Percentiles rank a stretch among this genome's conserved stretches.
Evolutionary conservation across 306 rosid species (phyloP).

Genomic region (Ammopiptanthus mongolicus): DNA sequence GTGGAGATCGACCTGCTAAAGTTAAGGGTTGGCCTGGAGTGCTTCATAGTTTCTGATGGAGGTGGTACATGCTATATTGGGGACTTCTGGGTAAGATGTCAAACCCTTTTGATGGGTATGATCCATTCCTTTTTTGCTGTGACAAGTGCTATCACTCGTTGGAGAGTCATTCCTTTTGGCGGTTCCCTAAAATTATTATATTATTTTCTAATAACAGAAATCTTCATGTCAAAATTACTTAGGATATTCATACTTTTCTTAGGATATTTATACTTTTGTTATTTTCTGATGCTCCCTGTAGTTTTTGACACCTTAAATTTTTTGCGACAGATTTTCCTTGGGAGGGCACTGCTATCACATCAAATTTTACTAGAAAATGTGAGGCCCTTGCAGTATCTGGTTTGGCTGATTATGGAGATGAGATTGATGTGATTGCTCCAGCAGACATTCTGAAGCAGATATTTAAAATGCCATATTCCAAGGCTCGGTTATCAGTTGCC

Average conservation of each 20-base stretch:
- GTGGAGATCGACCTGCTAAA: too few species aligned
- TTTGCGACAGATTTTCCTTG: conserved; percentile 66
- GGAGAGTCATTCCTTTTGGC: background rate
- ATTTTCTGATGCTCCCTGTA: conserved; percentile 19
- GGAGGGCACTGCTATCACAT: conserved; percentile 68
- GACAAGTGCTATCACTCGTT: background rate
- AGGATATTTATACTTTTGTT: background rate
- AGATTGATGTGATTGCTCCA: conserved; percentile 92
- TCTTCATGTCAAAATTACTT: background rate
- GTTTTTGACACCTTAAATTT: conserved; percentile 11
- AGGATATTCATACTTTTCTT: background rate
- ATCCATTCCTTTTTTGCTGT: background rate
- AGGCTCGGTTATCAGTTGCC: conserved; percentile 83
- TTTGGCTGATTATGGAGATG: conserved; percentile 90
- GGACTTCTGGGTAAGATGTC: background rate
- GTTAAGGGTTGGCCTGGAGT: background rate
- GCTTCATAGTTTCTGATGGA: background rate
- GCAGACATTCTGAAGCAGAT: conserved; percentile 92
- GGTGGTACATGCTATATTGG: background rate
- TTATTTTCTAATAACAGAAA: background rate
- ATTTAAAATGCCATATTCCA: conserved; percentile 93
- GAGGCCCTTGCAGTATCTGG: conserved; percentile 95
- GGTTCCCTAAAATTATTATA: background rate
- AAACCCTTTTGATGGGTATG: background rate
- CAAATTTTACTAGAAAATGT: conserved; percentile 76